Conservation (phyloP, 139 green algal genomes). For the Micractinium conductrix region DNA sequence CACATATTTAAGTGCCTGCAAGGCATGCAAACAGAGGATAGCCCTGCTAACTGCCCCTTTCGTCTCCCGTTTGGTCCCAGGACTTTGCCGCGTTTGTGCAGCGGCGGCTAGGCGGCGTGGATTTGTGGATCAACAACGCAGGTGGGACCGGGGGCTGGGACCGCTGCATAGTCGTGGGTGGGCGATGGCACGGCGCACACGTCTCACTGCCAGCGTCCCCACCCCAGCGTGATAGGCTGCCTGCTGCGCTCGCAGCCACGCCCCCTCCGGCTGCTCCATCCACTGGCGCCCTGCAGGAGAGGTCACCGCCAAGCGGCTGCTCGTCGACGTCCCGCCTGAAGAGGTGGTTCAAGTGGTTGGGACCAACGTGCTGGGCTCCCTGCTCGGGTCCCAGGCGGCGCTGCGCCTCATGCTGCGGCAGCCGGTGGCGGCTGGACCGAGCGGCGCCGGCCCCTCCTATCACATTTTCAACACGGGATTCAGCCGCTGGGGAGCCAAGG, state of each 20-base stretch:
- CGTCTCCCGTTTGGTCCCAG: no score
- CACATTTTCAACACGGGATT: conserved; percentile 57
- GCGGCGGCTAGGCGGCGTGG: conserved; percentile 50
- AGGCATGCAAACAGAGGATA: no score
- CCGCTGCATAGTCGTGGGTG: no score
- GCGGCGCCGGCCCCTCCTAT: conserved; percentile 13
- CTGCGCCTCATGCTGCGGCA: conserved; percentile 61
- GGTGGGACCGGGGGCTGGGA: background rate
- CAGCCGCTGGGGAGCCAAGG: conserved; percentile 27
- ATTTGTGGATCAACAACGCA: conserved; percentile 76
- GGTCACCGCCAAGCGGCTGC: conserved; percentile 60
- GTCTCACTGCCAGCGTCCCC: no score
- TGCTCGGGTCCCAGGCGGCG: conserved; percentile 58
- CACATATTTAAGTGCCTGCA: no score
- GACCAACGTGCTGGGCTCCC: conserved; percentile 62
- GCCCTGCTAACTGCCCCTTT: no score
- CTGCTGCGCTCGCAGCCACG: no score
- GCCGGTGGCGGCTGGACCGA: conserved; percentile 7
- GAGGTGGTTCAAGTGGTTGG: conserved; percentile 60
- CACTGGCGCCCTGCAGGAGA: conserved; percentile 30
- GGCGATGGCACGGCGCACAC: no score
- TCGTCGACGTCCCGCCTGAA: conserved; percentile 47
- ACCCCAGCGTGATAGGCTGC: no score
- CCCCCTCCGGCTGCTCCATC: background rate
- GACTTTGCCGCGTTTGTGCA: conserved; percentile 40